phyloP scores from a whole-genome alignment of 2,329 filamentous ascomycete species.

The Neopestalotiopsis sp. region DNA sequence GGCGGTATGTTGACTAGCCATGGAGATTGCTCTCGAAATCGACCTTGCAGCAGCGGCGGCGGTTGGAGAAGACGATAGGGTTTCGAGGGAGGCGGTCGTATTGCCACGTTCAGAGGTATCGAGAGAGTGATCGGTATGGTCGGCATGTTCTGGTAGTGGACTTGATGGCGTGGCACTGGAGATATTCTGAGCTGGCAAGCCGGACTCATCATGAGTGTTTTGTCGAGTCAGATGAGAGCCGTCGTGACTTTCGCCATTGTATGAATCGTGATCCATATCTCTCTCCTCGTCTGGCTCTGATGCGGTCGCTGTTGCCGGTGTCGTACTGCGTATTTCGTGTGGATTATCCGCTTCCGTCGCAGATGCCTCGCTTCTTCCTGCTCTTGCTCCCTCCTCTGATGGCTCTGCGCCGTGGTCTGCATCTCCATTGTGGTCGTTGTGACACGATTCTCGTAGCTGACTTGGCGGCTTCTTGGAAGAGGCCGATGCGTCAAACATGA shows the following conservation, averaged over 20 bases:
- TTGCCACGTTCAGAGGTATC: constrained; percentile 34
- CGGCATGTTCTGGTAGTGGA: constrained; percentile 9
- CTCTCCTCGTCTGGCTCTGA: background rate
- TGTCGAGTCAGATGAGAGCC: background rate
- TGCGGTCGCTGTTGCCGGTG: background rate
- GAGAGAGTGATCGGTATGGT: constrained; percentile 21
- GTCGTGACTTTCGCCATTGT: background rate
- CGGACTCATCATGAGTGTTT: background rate
- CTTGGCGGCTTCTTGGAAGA: constrained; percentile 1
- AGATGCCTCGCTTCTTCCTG: background rate
- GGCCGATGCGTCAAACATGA: constrained; percentile 54
- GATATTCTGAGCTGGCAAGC: background rate
- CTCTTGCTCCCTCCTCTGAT: background rate
- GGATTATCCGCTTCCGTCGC: background rate
- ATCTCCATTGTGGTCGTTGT: background rate
- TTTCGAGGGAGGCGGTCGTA: constrained; percentile 58
- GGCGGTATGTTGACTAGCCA: constrained; percentile 40
- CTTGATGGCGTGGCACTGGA: background rate
- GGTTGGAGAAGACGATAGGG: constrained; percentile 62
- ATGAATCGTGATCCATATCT: background rate
- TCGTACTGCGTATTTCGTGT: background rate
- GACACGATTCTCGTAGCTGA: background rate
- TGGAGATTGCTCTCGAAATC: constrained; percentile 55
- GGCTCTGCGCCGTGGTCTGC: background rate
- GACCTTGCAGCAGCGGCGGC: constrained; percentile 57